A percentile compares a stretch with the other conserved stretches of the same genome.
These are phyloP conservation scores for Rubus idaeus DNA, from an alignment of 306 rosid genomes.

Conservation along the genomic window DNA sequence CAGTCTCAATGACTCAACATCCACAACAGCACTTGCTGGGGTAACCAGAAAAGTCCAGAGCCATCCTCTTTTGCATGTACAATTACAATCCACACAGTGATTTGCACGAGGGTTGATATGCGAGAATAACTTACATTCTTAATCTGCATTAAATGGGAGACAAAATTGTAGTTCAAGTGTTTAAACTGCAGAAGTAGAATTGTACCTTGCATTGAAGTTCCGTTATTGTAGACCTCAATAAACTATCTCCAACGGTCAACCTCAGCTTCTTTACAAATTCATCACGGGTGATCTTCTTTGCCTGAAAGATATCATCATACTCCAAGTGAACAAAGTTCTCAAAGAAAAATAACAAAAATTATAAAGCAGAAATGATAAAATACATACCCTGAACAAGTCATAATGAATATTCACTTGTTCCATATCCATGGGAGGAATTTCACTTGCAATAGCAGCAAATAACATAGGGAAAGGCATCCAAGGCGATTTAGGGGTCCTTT, in stretches of 20 bases:
- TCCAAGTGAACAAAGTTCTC: constrained; percentile 4
- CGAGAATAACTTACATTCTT: constrained; percentile 3
- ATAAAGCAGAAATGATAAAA: constrained; percentile 2
- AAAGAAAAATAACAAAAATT: constrained; percentile 5
- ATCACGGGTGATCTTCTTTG: constrained; percentile 61
- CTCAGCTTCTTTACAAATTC: constrained; percentile 72
- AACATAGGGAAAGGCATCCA: constrained; percentile 81
- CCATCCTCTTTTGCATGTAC: neutral
- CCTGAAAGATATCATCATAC: constrained; percentile 39
- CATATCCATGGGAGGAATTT: constrained; percentile 51
- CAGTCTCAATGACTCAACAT: neutral
- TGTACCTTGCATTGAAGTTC: constrained; percentile 60
- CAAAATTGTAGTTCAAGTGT: neutral
- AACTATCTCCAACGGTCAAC: constrained; percentile 66
- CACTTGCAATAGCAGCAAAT: constrained; percentile 57
- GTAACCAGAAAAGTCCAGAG: neutral
- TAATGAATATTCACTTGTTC: constrained; percentile 44
- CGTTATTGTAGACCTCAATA: constrained; percentile 60
- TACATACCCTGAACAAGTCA: constrained; percentile 55
- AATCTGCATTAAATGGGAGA: neutral
- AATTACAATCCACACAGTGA: neutral
- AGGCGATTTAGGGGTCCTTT: constrained; percentile 65
- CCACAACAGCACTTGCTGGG: neutral
- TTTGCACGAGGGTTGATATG: neutral
- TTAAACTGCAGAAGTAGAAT: neutral